Conservation (phyloP, 768 basidiomycete genomes). For the Lactarius hatsudake region DNA sequence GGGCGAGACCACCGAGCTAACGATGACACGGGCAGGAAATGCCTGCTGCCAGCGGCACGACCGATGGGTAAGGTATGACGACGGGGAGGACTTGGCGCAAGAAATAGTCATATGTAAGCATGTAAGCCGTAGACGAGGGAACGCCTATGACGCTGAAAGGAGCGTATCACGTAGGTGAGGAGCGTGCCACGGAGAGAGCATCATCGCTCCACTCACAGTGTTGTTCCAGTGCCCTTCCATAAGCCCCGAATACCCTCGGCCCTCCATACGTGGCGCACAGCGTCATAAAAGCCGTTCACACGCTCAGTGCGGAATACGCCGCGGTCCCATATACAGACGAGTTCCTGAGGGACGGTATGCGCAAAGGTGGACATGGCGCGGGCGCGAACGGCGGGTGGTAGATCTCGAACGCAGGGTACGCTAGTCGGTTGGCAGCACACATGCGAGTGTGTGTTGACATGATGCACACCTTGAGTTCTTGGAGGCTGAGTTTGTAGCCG, state of each 20-base stretch:
- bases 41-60: slow-evolving; percentile 78
- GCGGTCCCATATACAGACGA: slow-evolving; percentile 79
- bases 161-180: slow-evolving; percentile 24
- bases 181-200: neutral
- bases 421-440: slow-evolving; percentile 67
- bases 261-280: slow-evolving; percentile 72
- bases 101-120: slow-evolving; percentile 93
- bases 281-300: slow-evolving; percentile 84
- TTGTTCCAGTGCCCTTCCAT: slow-evolving; percentile 94
- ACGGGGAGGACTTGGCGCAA: slow-evolving; percentile 59
- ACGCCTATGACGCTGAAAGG: slow-evolving; percentile 75
- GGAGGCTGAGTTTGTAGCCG: slow-evolving; percentile 90
- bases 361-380: slow-evolving; percentile 75
- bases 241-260: slow-evolving; percentile 82
- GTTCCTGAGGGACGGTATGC: slow-evolving; percentile 54
- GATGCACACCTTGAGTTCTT: slow-evolving; percentile 38
- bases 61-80: slow-evolving; percentile 50
- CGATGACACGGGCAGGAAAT: slow-evolving; percentile 72
- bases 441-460: slow-evolving; percentile 53
- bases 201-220: slow-evolving; percentile 56
- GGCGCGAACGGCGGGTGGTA: slow-evolving; percentile 50
- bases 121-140: slow-evolving; percentile 89
- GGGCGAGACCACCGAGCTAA: slow-evolving; percentile 79
- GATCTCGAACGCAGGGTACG: slow-evolving; percentile 28
- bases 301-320: slow-evolving; percentile 68